Base-by-base conservation (phyloP, 2,329 filamentous ascomycete species). In the Diaporthe ampelina region DNA sequence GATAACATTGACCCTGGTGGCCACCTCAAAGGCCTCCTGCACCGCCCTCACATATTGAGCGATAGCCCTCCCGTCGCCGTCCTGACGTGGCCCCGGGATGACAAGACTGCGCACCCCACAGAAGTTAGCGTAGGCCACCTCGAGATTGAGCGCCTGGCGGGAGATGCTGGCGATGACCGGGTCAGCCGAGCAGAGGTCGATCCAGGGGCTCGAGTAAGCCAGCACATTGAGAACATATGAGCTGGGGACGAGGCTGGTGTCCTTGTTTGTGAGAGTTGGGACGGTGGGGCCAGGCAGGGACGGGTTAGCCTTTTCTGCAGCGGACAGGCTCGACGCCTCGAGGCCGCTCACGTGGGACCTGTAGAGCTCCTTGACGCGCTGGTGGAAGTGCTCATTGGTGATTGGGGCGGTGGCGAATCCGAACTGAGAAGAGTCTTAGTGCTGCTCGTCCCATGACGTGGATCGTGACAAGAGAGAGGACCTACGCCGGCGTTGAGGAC, bases 61-160 rank as follows among this genome's bases (percentile, higher is more conserved):
- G 87, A 89, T 81, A n/a, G 88, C 87, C 80, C 86, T 84, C 77
- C 86, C 84, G 63, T 84, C 86, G 19, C 85, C 83, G 75, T 86
- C 81, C 72, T 87, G 88, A 77, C 90, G 89, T 4, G 97, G 97
- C 0, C 95, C 95, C 1, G 93, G 92, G 40, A 99, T 87, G 68
- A 98, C 86, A 74, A 98, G 88, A 83, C 94, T 97, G 73, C 92
- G 91, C 63, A 97, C 90, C 48, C 97, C 97, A 80, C 95, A 98
- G 84, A 98, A 99, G 76, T 95, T 95, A 77, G 97, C 97, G 84
- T 98, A 99, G 65, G 95, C 94, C 63, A 98, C 90, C 82, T 99
- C 97, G 52, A 98, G 88, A 81, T 95, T 95, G 76, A 99, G 87
- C 9, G 97, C 94, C 84, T 98, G 96, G 58, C 94, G 91, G 48